Evolutionary conservation across 2,329 filamentous ascomycete species (phyloP).

Genomic region (Xylariaceae sp.): DNA sequence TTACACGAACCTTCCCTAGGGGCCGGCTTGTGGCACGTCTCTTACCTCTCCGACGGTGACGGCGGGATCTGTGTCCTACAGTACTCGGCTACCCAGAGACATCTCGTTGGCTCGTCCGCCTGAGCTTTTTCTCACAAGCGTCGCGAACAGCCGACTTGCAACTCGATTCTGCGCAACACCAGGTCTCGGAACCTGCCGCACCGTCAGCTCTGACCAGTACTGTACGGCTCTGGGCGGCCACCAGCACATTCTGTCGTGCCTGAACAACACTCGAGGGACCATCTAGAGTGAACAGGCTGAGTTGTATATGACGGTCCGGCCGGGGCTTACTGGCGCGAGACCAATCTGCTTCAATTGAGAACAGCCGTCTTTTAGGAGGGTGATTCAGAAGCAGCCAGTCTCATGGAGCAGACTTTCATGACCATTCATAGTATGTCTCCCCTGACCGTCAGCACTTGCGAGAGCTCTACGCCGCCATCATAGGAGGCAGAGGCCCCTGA

Average conservation of each 20-base stretch:
- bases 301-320: conserved; percentile 9
- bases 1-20: conserved; percentile 22
- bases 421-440: conserved; percentile 70
- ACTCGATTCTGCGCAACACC: conserved; percentile 18
- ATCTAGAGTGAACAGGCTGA: too few relatives aligned
- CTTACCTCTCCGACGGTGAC: conserved; percentile 26
- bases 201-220: too few relatives aligned
- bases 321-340: conserved; percentile 16
- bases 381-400: conserved; percentile 12
- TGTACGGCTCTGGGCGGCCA: too few relatives aligned
- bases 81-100: conserved; percentile 30
- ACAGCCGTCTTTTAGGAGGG: conserved; percentile 1
- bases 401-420: conserved; percentile 83
- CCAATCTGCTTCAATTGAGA: conserved; percentile 13
- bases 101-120: conserved; percentile 22
- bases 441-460: conserved; percentile 4
- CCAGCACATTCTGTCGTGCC: too few relatives aligned
- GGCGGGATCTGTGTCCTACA: conserved; percentile 32
- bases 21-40: conserved; percentile 25
- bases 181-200: conserved; percentile 23
- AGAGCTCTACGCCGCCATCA: conserved; percentile 1
- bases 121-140: conserved; percentile 17
- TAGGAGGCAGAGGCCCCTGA: conserved; percentile 9
- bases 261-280: too few relatives aligned
- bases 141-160: conserved; percentile 21